Base-by-base conservation (phyloP, 148 eudicot genomes). In the Vaccinium myrtillus region DNA sequence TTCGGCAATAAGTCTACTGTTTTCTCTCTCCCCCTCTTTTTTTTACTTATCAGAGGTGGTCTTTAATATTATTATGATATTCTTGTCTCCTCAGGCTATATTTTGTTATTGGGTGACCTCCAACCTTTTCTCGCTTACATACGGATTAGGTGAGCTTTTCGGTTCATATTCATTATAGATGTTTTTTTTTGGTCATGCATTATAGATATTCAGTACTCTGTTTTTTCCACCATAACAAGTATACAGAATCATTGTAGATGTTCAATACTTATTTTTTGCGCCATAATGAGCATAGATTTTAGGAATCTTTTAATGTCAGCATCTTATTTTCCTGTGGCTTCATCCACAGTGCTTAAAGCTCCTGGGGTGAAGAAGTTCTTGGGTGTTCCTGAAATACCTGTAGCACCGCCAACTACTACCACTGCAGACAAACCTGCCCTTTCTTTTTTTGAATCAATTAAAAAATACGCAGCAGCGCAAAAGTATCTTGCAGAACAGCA, bases 41-140 rank as follows among this genome's bases (percentile, higher is more conserved):
- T 49, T 10, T 59, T 21, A 39, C n/a, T 9, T 67, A 51, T 82
- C 13, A 13, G 74, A 71, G 50, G 63, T n/a, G 63, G 79, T 36
- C 51, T 71, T 55, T 65, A 1, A 56, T 58, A 53, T 81, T 14
- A 46, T 16, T 16, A 53, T 1, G 36, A 56, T 78, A 32, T 59
- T 25, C 81, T 48, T 30, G n/a, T 87, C 23, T 81, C 15, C 89
- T 89, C 95, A 97, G 99, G 99, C 97, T 84, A 86, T 97, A 77
- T 97, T 95, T 85, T 97, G 93, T 83, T 97, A 97, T 82, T 97
- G 99, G 99, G 84, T 97, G 79, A 95, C 99, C 76, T 91, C 99
- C 48, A 97, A 95, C 90, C 18, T 94, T 15, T 97, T 94, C 91
- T 95, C 98, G 21, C 95, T 97, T 71, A 77, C 88, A 9, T 97